These are phyloP conservation scores for Fusarium sp. DNA, from an alignment of 2,329 filamentous ascomycete genomes.

Conservation along the genomic window DNA sequence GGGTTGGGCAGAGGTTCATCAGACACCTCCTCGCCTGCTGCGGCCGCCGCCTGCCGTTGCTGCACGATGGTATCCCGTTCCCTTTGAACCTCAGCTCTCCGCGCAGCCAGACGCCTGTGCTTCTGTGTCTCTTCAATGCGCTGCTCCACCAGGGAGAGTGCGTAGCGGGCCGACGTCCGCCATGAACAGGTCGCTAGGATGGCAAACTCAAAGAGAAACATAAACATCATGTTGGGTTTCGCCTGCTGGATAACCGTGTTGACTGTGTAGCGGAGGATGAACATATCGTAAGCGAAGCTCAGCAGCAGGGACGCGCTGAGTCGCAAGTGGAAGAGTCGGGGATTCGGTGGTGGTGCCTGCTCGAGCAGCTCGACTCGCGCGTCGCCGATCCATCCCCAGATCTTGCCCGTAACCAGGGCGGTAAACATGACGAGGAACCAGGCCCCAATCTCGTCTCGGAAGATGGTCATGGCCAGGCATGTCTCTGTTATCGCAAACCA, in stretches of 20 bases:
- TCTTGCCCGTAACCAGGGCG: conserved; percentile 89
- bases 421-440: conserved; percentile 99
- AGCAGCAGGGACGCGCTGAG: conserved; percentile 82
- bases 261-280: conserved; percentile 84
- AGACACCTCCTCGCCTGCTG: conserved; percentile 69
- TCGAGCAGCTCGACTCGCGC: conserved; percentile 94
- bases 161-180: conserved; percentile 83
- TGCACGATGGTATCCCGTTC: conserved; percentile 65
- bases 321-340: conserved; percentile 86
- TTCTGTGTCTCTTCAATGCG: conserved; percentile 82
- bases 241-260: conserved; percentile 87
- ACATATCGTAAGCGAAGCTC: conserved; percentile 83
- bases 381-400: conserved; percentile 99
- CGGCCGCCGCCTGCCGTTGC: conserved; percentile 61
- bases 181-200: conserved; percentile 83
- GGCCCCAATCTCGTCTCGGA: conserved; percentile 92
- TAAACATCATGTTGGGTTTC: conserved; percentile 98
- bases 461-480: conserved; percentile 97
- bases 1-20: conserved; percentile 69
- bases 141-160: conserved; percentile 81
- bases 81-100: conserved; percentile 75
- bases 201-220: conserved; percentile 99
- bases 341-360: conserved; percentile 92
- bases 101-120: conserved; percentile 73
- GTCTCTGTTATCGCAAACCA: conserved; percentile 99